Conservation (phyloP, 2,329 filamentous ascomycete species). For the Didymella glomerata region DNA sequence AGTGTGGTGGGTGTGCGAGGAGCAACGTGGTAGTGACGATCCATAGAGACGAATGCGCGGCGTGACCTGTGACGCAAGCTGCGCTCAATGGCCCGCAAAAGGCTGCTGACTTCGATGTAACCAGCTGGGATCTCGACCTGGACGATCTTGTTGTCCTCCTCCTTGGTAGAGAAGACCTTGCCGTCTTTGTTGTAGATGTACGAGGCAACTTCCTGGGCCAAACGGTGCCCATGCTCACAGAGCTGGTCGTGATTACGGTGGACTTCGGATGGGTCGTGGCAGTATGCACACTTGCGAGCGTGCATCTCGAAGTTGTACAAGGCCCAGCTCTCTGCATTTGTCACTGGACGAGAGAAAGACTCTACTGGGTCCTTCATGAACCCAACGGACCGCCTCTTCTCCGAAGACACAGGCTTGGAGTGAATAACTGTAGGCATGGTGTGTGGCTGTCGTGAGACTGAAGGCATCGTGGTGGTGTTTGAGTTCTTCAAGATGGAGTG, state of each 20-base stretch:
- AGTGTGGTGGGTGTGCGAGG: constrained; percentile 44
- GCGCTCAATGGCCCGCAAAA: constrained; percentile 55
- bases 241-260: constrained; percentile 52
- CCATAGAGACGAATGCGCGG: constrained; percentile 55
- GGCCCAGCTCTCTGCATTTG: constrained; percentile 55
- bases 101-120: constrained; percentile 52
- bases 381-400: constrained; percentile 47
- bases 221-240: constrained; percentile 54
- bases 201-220: constrained; percentile 56
- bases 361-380: constrained; percentile 51
- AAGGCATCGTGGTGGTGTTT: constrained; percentile 44
- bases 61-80: constrained; percentile 48
- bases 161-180: constrained; percentile 46
- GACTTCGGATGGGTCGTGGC: constrained; percentile 56
- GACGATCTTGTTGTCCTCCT: constrained; percentile 54
- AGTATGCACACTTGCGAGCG: constrained; percentile 55
- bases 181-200: constrained; percentile 55
- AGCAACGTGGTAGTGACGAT: constrained; percentile 54
- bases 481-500: constrained; percentile 46
- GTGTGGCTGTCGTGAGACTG: constrained; percentile 36
- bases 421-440: constrained; percentile 49
- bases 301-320: constrained; percentile 60
- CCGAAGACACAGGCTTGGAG: constrained; percentile 37
- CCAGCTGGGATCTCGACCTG: constrained; percentile 56
- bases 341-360: constrained; percentile 53